Evolutionary conservation across 2,329 filamentous ascomycete genomes (phyloP), one percentile per base, ranked within the genome.

Genomic region (Ceratocystis ficicola): DNA sequence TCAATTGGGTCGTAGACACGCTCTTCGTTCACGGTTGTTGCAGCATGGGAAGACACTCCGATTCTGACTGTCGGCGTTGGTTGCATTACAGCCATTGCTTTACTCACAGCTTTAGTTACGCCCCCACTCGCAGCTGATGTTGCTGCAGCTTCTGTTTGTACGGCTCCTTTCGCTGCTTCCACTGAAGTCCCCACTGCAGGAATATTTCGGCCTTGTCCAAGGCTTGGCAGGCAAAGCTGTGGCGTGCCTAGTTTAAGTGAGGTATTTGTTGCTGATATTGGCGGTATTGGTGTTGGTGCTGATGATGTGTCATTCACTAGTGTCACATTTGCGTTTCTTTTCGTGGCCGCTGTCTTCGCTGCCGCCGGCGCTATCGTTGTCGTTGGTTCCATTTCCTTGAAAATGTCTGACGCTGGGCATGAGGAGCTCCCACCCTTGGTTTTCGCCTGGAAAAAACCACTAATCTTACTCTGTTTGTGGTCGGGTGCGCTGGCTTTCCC

Each of bases 401-500:
- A 41, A 41, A 41, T 41, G 36, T 41, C 10, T 41, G 36, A 41
- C 10, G 10, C 12, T 5, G 36, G 36, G 36, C 36, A 63, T 12
- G 20, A 30, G 5, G 64, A 30, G n/a, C 20, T 28, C 62, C 3
- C 28, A 20, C 20, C 30, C 32, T 32, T 44, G 44, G 64, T 55
- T 70, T 84, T 86, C 0, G 86, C 80, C 69, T 86, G 86, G 77
- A 95, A 94, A 77, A 95, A 95, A 1, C 89, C 88, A 72, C 83
- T 87, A 12, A 95, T 77, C 44, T 84, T 90, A 67, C 75, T 79
- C 70, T 84, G 82, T 3, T 74, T 73, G 32, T 70, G 63, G 7
- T 68, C 70, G 15, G 48, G 8, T 17, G 46, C 22, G 28, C 10
- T 52, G 48, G 36, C 36, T 15, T 41, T 41, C 3, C 10, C 12